Conservation (phyloP, 441 rosid species). For the Brassica balearica region DNA sequence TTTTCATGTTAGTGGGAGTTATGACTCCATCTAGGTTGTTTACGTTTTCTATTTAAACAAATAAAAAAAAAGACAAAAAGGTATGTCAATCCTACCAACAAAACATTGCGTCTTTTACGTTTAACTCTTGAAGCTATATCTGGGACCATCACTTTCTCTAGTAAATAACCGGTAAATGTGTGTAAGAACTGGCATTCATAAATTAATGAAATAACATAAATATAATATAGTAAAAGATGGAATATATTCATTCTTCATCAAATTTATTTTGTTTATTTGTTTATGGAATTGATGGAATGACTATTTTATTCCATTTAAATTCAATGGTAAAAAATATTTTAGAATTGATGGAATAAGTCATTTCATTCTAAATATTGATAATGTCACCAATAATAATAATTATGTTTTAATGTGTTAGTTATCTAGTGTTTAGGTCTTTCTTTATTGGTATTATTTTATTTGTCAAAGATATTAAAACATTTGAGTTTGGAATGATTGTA, state of each 20-base stretch:
- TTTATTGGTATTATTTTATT: not conserved
- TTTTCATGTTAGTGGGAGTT: too few species aligned
- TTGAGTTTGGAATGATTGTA: slow-evolving; percentile 7
- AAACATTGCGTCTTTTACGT: too few species aligned
- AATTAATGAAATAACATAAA: not conserved
- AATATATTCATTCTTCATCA: not conserved
- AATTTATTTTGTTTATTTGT: not conserved
- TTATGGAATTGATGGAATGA: not conserved
- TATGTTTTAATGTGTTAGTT: not conserved
- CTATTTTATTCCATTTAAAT: not conserved
- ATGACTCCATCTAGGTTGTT: too few species aligned
- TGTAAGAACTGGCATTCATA: not conserved
- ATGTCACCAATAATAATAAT: not conserved
- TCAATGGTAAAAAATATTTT: not conserved
- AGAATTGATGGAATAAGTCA: not conserved
- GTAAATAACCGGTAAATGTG: not conserved
- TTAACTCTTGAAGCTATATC: too few species aligned
- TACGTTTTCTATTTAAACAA: too few species aligned
- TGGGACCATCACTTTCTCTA: too few species aligned
- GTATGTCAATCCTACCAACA: too few species aligned
- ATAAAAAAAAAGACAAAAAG: too few species aligned
- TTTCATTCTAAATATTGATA: not conserved
- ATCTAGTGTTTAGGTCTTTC: not conserved
- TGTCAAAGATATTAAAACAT: not conserved
- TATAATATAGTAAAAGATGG: not conserved